Evolutionary conservation across 306 rosid genomes (phyloP).

Genomic region (Cucumis hystrix): DNA sequence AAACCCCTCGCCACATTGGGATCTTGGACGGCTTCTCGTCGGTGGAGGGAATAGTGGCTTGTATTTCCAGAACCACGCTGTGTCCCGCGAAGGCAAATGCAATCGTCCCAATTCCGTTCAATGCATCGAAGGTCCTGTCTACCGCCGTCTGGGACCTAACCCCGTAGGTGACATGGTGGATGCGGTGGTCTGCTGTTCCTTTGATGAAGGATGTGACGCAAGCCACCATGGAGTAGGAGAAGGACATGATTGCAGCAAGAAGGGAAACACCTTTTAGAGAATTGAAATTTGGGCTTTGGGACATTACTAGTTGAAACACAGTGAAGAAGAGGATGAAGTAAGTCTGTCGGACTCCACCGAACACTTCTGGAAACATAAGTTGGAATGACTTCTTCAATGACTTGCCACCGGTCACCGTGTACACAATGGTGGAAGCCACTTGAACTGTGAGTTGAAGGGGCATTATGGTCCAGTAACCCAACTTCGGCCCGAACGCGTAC

Average conservation of each 20-base stretch:
- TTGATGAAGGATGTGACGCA: slow-evolving; percentile 18
- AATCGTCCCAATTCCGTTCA: slow-evolving; percentile 48
- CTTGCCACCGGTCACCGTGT: slow-evolving; percentile 55
- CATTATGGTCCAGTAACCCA: slow-evolving; percentile 43
- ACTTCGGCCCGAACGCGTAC: slow-evolving; percentile 28
- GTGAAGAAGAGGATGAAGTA: slow-evolving; percentile 37
- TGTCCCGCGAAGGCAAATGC: slow-evolving; percentile 71
- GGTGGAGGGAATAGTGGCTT: slow-evolving; percentile 63
- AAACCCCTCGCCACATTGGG: slow-evolving; percentile 62
- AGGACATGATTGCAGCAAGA: slow-evolving; percentile 49
- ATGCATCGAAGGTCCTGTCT: slow-evolving; percentile 20
- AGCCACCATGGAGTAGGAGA: slow-evolving; percentile 36
- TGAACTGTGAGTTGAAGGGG: slow-evolving; percentile 44
- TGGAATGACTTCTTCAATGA: slow-evolving; percentile 47
- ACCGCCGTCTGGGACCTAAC: slow-evolving; percentile 20
- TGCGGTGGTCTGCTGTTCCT: slow-evolving; percentile 8
- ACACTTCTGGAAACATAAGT: not conserved
- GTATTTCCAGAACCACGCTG: slow-evolving; percentile 51
- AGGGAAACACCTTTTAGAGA: slow-evolving; percentile 37
- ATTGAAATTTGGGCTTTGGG: slow-evolving; percentile 57
- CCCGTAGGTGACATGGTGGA: slow-evolving; percentile 10
- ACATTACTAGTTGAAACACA: slow-evolving; percentile 21
- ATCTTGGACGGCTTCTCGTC: slow-evolving; percentile 32
- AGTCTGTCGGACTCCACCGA: slow-evolving; percentile 15
- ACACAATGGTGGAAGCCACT: slow-evolving; percentile 43